phyloP scores from a whole-genome alignment of 495 filamentous ascomycete genomes.

The Penicillium mononematosum region DNA sequence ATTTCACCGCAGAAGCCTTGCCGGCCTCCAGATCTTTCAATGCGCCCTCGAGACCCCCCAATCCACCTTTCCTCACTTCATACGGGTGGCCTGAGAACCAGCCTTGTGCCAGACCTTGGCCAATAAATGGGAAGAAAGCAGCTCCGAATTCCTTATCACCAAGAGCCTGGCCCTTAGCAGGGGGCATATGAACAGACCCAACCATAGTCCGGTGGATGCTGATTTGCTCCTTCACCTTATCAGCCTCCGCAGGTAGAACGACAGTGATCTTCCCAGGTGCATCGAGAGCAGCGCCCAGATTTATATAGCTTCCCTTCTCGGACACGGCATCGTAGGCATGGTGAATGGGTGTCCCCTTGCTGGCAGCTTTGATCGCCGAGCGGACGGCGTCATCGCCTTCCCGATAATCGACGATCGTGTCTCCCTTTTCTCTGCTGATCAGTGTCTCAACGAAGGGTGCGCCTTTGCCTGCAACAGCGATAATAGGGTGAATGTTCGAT shows the following conservation, averaged over 20 bases:
- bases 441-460: conserved; percentile 55
- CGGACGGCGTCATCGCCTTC: conserved; percentile 30
- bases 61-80: conserved; percentile 59
- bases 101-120: conserved; percentile 52
- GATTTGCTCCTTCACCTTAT: conserved; percentile 28
- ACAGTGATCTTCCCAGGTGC: conserved; percentile 50
- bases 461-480: conserved; percentile 64
- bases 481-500: conserved; percentile 72
- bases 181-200: conserved; percentile 16
- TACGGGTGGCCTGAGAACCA: conserved; percentile 63
- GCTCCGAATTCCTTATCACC: conserved; percentile 56
- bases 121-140: conserved; percentile 54
- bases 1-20: conserved; percentile 66
- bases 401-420: conserved; percentile 71
- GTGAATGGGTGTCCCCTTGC: conserved; percentile 21
- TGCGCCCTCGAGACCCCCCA: conserved; percentile 56
- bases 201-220: conserved; percentile 16
- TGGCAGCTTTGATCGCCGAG: conserved; percentile 23
- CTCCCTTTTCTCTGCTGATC: conserved; percentile 64
- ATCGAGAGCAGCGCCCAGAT: conserved; percentile 22
- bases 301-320: conserved; percentile 48
- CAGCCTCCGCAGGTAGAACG: conserved; percentile 44
- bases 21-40: conserved; percentile 61
- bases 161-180: conserved; percentile 14
- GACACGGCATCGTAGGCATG: conserved; percentile 62